Evolutionary conservation across 2,329 filamentous ascomycete species (phyloP), one percentile per base, ranked within the genome.

Genomic region (Amylocarpus encephaloides): DNA sequence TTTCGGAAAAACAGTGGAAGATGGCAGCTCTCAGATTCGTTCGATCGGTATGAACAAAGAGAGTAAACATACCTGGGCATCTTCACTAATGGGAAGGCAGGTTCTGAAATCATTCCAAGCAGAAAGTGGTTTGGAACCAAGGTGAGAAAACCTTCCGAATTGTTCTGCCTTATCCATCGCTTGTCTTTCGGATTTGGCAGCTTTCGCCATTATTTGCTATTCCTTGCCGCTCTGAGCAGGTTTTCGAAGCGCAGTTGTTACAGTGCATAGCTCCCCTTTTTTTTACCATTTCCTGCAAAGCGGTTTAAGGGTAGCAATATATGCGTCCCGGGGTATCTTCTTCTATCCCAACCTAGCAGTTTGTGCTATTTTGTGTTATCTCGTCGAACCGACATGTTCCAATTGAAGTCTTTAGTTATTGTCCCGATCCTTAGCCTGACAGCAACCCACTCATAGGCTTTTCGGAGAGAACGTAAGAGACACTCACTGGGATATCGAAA

Each of bases 41-140:
- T 12, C 74, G 74, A 68, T 82, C 80, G 40, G 83, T 86, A 70
- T 59, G 77, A 66, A 26, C 22, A 4, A 11, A 1, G 12, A 2
- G 5, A 34, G n/a, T 29, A 4, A 7, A 13, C n/a, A 4, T 18
- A 10, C 9, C 13, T 42, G 13, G 30, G 34, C 30, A 15, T 15
- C 9, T 18, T 18, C 12, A 38, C 53, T 50, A 36, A 51, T 30
- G 22, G 53, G 59, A 68, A 36, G 11, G n/a, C 43, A 93, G 88
- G 88, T 94, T 42, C 79, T 89, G 74, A 85, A 86, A 66, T 91
- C 88, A 1, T 96, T 96, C 68, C 62, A 65, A 53, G 62, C 60
- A 45, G 86, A 88, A 57, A 95, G 90, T 5, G 91, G 91, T 6
- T 72, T 97, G 16, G 92, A 96, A 68, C 89, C 89, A 66, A 86